Conservation (phyloP, 179 eudicot species). For the Pouteria campechiana region DNA sequence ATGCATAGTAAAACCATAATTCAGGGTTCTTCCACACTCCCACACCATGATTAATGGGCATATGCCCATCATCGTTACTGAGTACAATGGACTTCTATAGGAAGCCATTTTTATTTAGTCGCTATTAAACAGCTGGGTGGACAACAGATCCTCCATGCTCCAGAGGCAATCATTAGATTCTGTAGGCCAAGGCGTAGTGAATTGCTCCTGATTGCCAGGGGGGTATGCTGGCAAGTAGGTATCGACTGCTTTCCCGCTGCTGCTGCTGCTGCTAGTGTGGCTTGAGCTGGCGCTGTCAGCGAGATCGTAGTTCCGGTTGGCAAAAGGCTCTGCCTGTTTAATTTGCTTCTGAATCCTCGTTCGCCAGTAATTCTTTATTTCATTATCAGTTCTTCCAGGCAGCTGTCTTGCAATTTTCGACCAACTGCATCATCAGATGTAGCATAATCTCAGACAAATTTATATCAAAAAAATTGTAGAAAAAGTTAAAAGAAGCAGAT, state of each 20-base stretch:
- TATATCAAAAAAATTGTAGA: no score
- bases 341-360: conserved; percentile 37
- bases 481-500: no score
- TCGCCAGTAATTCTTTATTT: conserved; percentile 39
- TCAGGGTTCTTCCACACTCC: no score
- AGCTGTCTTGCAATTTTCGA: conserved; percentile 38
- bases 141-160: conserved; percentile 42
- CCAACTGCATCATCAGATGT: no score
- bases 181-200: conserved; percentile 11
- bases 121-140: conserved; percentile 25
- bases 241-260: conserved; percentile 3
- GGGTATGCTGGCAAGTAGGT: conserved; percentile 2
- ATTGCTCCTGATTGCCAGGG: conserved; percentile 4
- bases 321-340: conserved; percentile 17
- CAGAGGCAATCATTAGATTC: conserved; percentile 17
- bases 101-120: conserved; percentile 7
- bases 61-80: no score
- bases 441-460: no score
- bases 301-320: conserved; percentile 7
- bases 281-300: conserved; percentile 18
- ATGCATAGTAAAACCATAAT: no score
- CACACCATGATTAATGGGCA: no score
- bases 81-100: no score
- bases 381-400: conserved; percentile 38
- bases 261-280: conserved; percentile 5